Base-by-base conservation (phyloP, 805 yeast species). In the Saturnispora dispora region DNA sequence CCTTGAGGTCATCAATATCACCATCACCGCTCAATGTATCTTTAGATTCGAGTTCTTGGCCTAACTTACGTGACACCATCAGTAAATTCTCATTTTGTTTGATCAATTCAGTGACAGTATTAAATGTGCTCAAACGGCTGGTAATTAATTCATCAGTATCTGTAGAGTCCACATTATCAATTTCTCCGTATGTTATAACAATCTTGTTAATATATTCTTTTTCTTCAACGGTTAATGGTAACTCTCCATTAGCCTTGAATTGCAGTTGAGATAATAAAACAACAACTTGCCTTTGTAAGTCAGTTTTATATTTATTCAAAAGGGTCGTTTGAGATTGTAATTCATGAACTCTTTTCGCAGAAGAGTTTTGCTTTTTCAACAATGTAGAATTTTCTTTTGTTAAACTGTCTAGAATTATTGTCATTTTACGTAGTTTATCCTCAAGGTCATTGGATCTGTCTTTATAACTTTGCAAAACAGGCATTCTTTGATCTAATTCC, bases 241-340 rank as follows among this genome's bases (percentile, higher is more conserved):
- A 71, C 36, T 78, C 78, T n/a, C 77, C 70, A 47, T 73, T 74
- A 11, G 75, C 77, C 45, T 80, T 74, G 1, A 84, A 69, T 28
- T 80, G 73, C 2, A 86, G 72, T 60, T 85, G 88, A 15, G 84
- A 76, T 37, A 91, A 71, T 36, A 89, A 72, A 46, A 74, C 76
- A 57, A 86, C 88, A n/a, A 93, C 76, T 63, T 91, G 98, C 42
- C 82, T 79, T 6, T 95, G 86, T 39, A 91, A 69, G 60, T 91
- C 97, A 28, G 74, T 68, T 42, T 83, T 77, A 56, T 83, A 81
- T 52, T 75, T 77, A 44, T 75, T 73, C 55, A 85, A 63, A 5
- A 77, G 68, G 15, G 63, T 67, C 13, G 75, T 61, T 57, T 80
- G 83, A 25, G 69, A 63, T 55, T 74, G 74, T 42, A 70, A 64